These are phyloP conservation scores for Coemansia sp. DNA, from an alignment of 192 early-diverging fungal species.

Conservation along the genomic window DNA sequence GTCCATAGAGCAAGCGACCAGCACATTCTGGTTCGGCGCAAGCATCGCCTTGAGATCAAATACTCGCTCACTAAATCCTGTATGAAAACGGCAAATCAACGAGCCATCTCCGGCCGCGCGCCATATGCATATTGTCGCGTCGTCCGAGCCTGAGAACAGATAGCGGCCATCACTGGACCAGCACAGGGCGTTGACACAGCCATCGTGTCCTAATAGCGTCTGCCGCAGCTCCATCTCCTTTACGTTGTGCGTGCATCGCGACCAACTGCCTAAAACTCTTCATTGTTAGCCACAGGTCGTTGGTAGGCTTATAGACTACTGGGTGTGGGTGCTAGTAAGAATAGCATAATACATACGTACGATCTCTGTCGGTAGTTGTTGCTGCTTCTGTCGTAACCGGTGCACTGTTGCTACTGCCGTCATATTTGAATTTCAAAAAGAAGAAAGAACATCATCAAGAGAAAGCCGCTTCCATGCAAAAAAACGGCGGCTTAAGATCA, in stretches of 20 bases:
- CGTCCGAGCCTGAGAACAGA: constrained; percentile 63
- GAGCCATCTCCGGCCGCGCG: constrained; percentile 45
- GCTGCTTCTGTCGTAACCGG: constrained; percentile 10
- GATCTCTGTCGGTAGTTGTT: background rate
- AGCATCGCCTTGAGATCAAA: constrained; percentile 74
- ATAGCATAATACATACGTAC: constrained; percentile 25
- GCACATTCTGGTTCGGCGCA: constrained; percentile 54
- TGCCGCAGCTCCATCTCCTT: constrained; percentile 25
- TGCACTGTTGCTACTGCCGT: constrained; percentile 13
- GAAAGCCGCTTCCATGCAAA: constrained; percentile 14
- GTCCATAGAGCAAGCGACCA: constrained; percentile 66
- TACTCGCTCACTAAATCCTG: constrained; percentile 74
- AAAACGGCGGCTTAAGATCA: constrained; percentile 14
- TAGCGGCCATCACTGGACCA: constrained; percentile 59
- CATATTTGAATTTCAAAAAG: background rate
- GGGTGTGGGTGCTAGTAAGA: background rate
- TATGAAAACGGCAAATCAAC: constrained; percentile 33
- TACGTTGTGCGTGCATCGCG: constrained; percentile 14
- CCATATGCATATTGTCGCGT: constrained; percentile 59
- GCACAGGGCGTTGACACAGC: constrained; percentile 49
- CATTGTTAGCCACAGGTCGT: background rate
- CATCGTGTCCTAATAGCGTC: constrained; percentile 39
- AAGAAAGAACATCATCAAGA: background rate
- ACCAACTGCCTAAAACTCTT: constrained; percentile 28
- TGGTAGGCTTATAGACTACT: background rate